A percentile compares a stretch with the other conserved stretches of the same genome.
phyloP scores from a whole-genome alignment of 768 basidiomycete species.

The Gyrodon lividus region DNA sequence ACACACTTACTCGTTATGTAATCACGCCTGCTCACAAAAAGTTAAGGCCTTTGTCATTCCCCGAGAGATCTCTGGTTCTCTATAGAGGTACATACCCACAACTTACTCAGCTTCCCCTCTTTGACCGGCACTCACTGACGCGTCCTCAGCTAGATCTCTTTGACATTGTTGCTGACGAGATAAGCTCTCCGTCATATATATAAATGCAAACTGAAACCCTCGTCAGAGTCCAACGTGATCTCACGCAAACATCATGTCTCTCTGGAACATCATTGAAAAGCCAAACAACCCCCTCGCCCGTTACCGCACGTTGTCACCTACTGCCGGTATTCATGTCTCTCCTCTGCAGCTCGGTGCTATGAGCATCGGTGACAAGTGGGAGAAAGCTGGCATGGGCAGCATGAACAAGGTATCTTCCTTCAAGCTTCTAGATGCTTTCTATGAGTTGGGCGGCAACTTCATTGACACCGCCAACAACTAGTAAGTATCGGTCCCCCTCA shows the following conservation, averaged over 20 bases:
- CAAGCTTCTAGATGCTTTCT: conserved; percentile 45
- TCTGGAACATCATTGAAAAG: conserved; percentile 17
- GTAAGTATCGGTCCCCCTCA: conserved; percentile 18
- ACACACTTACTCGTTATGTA: too few species aligned
- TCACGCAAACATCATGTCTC: too few species aligned
- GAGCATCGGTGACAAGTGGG: conserved; percentile 45
- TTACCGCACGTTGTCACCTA: conserved; percentile 36
- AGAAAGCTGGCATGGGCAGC: conserved; percentile 29
- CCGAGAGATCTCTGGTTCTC: too few species aligned
- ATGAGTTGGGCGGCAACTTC: conserved; percentile 47
- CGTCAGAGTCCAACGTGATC: too few species aligned
- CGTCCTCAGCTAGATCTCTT: too few species aligned
- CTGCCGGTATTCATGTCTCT: conserved; percentile 41
- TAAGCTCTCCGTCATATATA: not conserved
- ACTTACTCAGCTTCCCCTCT: too few species aligned
- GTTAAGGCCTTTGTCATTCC: too few species aligned
- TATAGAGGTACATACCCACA: too few species aligned
- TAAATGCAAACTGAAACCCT: not conserved
- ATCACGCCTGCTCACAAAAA: too few species aligned
- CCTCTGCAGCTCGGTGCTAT: conserved; percentile 43
- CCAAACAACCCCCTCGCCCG: conserved; percentile 31
- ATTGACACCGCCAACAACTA: conserved; percentile 50
- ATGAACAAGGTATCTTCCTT: conserved; percentile 45
- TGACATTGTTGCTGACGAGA: too few species aligned
- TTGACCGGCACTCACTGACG: too few species aligned